phyloP scores from a whole-genome alignment of 2,329 filamentous ascomycete genomes.

The Knufia fluminis region DNA sequence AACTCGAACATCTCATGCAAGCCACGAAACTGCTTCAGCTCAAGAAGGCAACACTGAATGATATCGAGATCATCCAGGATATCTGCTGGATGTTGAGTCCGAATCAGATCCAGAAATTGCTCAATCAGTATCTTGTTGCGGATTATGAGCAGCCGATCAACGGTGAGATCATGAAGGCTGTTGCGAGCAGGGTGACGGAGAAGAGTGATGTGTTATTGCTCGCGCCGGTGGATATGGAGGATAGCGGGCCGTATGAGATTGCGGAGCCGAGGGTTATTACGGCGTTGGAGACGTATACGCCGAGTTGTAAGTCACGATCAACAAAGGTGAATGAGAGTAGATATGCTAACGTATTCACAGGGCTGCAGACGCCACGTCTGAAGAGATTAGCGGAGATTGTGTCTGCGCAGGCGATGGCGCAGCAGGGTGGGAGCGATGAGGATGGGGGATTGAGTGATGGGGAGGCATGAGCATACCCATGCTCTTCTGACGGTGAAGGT shows the following conservation, averaged over 20 bases:
- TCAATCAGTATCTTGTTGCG: slow-evolving; percentile 96
- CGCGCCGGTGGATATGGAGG: slow-evolving; percentile 95
- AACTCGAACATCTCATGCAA: slow-evolving; percentile 96
- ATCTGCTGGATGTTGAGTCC: slow-evolving; percentile 96
- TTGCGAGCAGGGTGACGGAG: slow-evolving; percentile 91
- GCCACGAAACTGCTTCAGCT: slow-evolving; percentile 95
- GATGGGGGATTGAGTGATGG: slow-evolving; percentile 16
- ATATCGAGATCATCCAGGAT: slow-evolving; percentile 99
- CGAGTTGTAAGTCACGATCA: slow-evolving; percentile 65
- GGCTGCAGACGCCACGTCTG: slow-evolving; percentile 89
- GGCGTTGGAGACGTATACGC: slow-evolving; percentile 93
- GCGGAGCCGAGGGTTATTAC: slow-evolving; percentile 93
- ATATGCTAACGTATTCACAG: slow-evolving; percentile 41
- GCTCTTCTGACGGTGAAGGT: too few relatives aligned
- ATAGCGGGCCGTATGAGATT: slow-evolving; percentile 96
- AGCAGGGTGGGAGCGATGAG: slow-evolving; percentile 64
- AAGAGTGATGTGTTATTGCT: slow-evolving; percentile 94
- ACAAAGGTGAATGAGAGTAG: not conserved
- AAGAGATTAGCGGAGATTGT: slow-evolving; percentile 98
- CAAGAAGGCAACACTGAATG: slow-evolving; percentile 97
- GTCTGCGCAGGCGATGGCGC: slow-evolving; percentile 87
- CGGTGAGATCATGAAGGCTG: slow-evolving; percentile 99
- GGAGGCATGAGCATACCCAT: slow-evolving; percentile 8
- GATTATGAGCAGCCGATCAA: slow-evolving; percentile 99
- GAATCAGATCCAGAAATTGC: slow-evolving; percentile 96